Base-by-base conservation (phyloP, 805 yeast genomes). In the Nakazawaea peltata region DNA sequence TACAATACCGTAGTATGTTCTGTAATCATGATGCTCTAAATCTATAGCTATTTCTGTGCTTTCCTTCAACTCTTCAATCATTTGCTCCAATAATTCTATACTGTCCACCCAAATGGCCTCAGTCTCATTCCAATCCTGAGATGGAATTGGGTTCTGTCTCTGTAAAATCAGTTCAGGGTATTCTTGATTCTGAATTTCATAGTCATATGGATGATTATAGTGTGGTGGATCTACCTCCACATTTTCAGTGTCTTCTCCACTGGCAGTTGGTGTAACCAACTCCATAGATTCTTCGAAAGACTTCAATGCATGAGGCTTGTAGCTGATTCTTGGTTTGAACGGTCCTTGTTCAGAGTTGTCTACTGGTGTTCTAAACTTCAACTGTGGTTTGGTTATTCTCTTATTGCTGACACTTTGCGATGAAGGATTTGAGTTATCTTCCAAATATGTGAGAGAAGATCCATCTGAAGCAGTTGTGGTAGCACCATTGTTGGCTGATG, bases 21-120 rank as follows among this genome's bases (percentile, higher is more conserved):
- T 70, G 53, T 72, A 81, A 51, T 88, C 97, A 52, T 92, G 98
- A 57, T 92, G 98, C 52, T 92, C 99, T 41, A 92, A 70, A 66
- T 92, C 99, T 12, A 92, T 81, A 2, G 97, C 98, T 26, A 92
- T 72, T 37, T 75, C 94, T 2, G 64, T 58, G 38, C 67, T 65
- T 3, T 54, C 50, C 34, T 56, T 52, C 30, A 92, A 62, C 5
- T 67, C 70, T 1, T 57, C 51, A 1, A 85, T 44, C 81, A 92
- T 71, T 5, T 51, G 55, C 1, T 59, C 47, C 18, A 92, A 53
- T 17, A 62, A 58, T 16, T 67, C 76, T 1, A 61, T 56, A 1
- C 69, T 65, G 43, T 82, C 87, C 1, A 92, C 82, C 84, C 92
- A 85, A 2, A 62, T 67, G 11, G 90, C 79, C 11, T 62, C 61